These are phyloP conservation scores for Tetradesmus obliquus DNA, from an alignment of 139 green algal species.

Conservation along the genomic window DNA sequence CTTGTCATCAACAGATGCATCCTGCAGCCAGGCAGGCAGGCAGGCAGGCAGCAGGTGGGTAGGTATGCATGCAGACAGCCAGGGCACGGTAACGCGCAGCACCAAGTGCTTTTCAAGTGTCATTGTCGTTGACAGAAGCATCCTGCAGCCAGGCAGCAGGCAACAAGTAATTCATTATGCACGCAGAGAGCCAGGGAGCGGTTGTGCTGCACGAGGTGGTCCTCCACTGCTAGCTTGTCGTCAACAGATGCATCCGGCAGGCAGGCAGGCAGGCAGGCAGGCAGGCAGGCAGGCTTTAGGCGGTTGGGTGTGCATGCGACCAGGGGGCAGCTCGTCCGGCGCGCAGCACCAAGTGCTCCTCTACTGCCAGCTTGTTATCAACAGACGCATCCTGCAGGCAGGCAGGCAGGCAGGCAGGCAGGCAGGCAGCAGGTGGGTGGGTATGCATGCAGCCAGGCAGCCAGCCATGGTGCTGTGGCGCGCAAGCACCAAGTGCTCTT, in stretches of 20 bases:
- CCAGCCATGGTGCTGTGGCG: neutral
- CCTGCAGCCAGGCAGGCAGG: slow-evolving; percentile 34
- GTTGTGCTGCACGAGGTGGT: slow-evolving; percentile 59
- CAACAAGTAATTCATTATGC: neutral
- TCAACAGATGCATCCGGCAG: neutral
- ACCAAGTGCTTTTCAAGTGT: slow-evolving; percentile 54
- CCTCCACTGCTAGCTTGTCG: slow-evolving; percentile 72
- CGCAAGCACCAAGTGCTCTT: slow-evolving; percentile 38
- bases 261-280: slow-evolving; percentile 10
- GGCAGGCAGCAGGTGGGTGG: neutral
- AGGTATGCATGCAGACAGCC: neutral
- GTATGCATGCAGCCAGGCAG: neutral
- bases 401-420: neutral
- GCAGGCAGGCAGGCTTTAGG: neutral
- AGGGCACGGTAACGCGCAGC: neutral
- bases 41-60: neutral
- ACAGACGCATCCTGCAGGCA: slow-evolving; percentile 57
- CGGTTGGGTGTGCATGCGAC: no score
- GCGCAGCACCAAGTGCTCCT: slow-evolving; percentile 53
- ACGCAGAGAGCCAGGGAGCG: slow-evolving; percentile 74
- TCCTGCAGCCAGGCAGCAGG: slow-evolving; percentile 41
- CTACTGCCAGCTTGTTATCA: slow-evolving; percentile 69
- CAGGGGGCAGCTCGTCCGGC: no score
- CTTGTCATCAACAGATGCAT: slow-evolving; percentile 66
- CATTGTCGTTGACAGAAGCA: slow-evolving; percentile 72